phyloP scores from a whole-genome alignment of 208 protist genomes.

The Leishmania tropica region DNA sequence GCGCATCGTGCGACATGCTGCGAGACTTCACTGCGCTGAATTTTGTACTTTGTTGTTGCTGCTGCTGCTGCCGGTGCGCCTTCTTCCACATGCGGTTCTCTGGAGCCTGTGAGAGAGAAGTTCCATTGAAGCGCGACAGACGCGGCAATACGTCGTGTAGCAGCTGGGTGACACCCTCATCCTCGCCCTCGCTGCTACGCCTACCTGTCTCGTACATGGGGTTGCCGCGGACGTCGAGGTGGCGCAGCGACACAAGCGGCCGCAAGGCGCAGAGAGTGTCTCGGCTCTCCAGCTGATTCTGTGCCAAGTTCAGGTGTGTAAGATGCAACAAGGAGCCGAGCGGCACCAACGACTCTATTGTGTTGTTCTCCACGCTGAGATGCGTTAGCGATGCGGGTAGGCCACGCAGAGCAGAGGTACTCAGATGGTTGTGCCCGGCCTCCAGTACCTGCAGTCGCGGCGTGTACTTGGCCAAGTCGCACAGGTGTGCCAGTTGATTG shows the following conservation, averaged over 20 bases:
- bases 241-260: conserved; percentile 45
- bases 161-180: background rate
- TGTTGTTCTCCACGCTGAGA: conserved; percentile 51
- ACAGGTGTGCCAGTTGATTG: conserved; percentile 56
- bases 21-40: background rate
- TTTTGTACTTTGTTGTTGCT: background rate
- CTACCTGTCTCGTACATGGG: conserved; percentile 21
- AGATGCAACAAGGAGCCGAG: conserved; percentile 44
- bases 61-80: conserved; percentile 6
- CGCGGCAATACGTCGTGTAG: conserved; percentile 47
- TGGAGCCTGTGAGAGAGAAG: conserved; percentile 66
- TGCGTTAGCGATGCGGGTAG: conserved; percentile 44
- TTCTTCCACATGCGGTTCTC: conserved; percentile 42
- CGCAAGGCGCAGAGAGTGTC: conserved; percentile 40
- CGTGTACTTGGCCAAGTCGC: conserved; percentile 32
- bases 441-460: conserved; percentile 65
- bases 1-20: background rate
- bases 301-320: conserved; percentile 45
- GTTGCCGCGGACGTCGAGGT: conserved; percentile 71
- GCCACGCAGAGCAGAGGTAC: conserved; percentile 35
- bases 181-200: background rate
- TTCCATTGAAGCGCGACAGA: conserved; percentile 61
- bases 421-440: conserved; percentile 64
- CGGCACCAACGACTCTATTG: conserved; percentile 44
- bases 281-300: conserved; percentile 42